These are phyloP conservation scores for Pseudogymnoascus sp. DNA, from an alignment of 2,329 filamentous ascomycete species.

Conservation along the genomic window DNA sequence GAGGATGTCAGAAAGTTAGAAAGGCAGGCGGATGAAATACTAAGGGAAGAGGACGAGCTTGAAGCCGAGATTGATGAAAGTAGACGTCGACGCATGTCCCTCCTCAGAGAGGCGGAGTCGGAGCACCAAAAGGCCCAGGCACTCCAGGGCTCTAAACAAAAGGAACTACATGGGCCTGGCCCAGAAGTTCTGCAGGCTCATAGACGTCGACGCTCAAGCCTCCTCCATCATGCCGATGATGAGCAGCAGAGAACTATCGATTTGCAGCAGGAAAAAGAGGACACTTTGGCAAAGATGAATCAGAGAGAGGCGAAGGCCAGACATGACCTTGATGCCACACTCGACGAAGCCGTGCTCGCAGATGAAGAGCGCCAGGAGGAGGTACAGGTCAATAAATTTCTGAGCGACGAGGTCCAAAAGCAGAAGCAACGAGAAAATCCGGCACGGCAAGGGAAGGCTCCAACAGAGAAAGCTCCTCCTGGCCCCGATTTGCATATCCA, in stretches of 20 bases:
- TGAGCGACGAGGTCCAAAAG: not conserved
- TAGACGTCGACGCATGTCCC: not conserved
- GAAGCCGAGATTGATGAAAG: conserved; percentile 3
- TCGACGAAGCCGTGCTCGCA: not conserved
- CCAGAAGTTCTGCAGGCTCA: not conserved
- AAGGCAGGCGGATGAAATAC: not conserved
- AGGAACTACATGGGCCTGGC: not conserved
- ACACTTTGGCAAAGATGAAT: not conserved
- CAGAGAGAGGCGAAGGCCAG: not conserved
- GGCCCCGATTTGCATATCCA: not conserved
- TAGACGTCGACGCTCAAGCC: not conserved
- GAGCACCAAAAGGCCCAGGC: not conserved
- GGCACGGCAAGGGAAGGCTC: not conserved
- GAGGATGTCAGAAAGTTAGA: not conserved
- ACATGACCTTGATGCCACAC: not conserved
- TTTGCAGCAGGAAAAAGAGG: not conserved
- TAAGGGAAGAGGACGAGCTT: conserved; percentile 1
- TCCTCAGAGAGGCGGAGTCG: not conserved
- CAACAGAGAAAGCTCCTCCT: not conserved
- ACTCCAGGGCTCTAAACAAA: not conserved
- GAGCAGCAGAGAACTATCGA: not conserved
- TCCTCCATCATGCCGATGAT: conserved; percentile 1
- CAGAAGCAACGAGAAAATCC: not conserved
- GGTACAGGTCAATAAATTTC: not conserved
- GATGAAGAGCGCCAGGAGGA: not conserved